These are phyloP conservation scores for Lolium multiflorum DNA, from an alignment of 176 grass and related monocot species.

Conservation along the genomic window DNA sequence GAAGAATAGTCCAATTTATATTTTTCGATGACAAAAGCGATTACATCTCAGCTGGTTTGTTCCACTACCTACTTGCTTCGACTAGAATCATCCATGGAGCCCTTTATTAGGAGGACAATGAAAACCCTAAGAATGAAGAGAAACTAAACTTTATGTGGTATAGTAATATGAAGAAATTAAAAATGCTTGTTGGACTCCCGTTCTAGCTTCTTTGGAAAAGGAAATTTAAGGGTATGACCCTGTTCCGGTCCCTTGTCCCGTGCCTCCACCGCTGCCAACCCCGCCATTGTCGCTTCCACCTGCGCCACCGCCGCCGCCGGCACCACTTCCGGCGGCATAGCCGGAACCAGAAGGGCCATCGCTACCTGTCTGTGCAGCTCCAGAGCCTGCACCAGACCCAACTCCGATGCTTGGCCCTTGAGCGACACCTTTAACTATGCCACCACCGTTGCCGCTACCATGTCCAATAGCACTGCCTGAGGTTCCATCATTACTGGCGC, in stretches of 20 bases:
- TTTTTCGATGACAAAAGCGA: neutral
- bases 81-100: neutral
- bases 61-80: neutral
- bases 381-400: slow-evolving; percentile 12
- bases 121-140: neutral
- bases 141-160: neutral
- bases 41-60: neutral
- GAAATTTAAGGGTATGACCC: slow-evolving; percentile 16
- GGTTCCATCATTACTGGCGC: neutral
- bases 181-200: neutral
- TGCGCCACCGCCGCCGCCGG: neutral
- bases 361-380: slow-evolving; percentile 19
- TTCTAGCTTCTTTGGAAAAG: neutral
- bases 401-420: slow-evolving; percentile 35
- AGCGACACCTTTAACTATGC: too few relatives aligned
- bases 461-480: neutral
- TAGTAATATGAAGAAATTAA: slow-evolving; percentile 12
- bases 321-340: slow-evolving; percentile 16
- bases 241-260: slow-evolving; percentile 28
- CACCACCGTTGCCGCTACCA: neutral
- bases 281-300: slow-evolving; percentile 30
- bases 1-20: neutral
- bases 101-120: neutral
- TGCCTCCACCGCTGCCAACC: slow-evolving; percentile 10
- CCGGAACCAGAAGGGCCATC: neutral